Base-by-base conservation (phyloP, 2,329 filamentous ascomycete genomes). In the Fusarium verticillioides region DNA sequence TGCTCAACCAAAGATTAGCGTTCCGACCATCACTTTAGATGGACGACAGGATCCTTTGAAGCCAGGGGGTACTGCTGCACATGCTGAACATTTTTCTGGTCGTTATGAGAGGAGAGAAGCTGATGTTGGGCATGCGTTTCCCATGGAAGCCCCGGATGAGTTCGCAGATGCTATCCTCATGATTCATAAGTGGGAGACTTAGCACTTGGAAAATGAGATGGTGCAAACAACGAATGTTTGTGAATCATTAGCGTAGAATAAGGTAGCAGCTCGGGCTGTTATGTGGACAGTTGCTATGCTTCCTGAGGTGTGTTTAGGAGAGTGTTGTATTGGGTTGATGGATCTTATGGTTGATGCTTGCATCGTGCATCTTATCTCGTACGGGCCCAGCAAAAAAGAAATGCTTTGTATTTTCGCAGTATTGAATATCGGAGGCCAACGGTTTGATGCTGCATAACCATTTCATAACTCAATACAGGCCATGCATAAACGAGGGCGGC, bases 81-180 rank as follows among this genome's bases (percentile, higher is more conserved):
- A 68, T 26, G 18, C 15, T 3, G 28, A 11, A 4, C 16, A 54
- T 1, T 68, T 68, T 10, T 26, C n/a, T 19, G 46, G 36, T 1
- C 12, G 1, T 11, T 39, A 49, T 26, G 63, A 68, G 26, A 68
- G 65, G 10, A 68, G 47, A 3, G 56, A 47, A 3, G 16, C 7
- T 21, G 28, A 68, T 19, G 63, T 68, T 30, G 65, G 63, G 2
- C 63, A 68, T 34, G 63, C 65, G 0, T 68, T 68, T 56, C 65
- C 65, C 1, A 68, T 68, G 42, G 63, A 69, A 16, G 65, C 65
- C 4, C 65, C 65, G 0, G 19, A 15, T 2, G 63, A 63, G 8
- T 68, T 68, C 18, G 32, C 37, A 4, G 16, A 63, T 39, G 56
- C 56, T 15, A 13, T 68, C 23, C 30, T 69, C 11, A 44, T 26